Conservation (phyloP, 2,329 filamentous ascomycete genomes). For the Colletotrichum karsti region DNA sequence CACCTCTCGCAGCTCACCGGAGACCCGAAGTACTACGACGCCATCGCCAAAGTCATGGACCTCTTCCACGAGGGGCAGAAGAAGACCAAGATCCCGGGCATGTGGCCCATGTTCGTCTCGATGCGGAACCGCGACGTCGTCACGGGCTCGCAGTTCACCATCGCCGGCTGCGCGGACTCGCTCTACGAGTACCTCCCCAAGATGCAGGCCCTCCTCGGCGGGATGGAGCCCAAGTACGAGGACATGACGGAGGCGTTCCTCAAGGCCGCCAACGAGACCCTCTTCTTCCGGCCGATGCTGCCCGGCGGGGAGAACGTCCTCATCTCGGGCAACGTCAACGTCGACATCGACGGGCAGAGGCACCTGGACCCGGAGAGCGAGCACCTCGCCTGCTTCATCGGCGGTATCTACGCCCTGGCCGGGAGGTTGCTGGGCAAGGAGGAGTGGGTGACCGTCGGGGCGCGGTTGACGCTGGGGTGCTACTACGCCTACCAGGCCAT, state of each 20-base stretch:
- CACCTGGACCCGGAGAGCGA: slow-evolving; percentile 45
- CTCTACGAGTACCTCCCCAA: slow-evolving; percentile 52
- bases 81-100: slow-evolving; percentile 72
- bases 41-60: slow-evolving; percentile 73
- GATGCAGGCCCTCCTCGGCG: slow-evolving; percentile 65
- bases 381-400: slow-evolving; percentile 60
- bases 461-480: slow-evolving; percentile 58
- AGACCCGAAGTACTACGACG: slow-evolving; percentile 78
- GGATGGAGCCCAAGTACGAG: slow-evolving; percentile 62
- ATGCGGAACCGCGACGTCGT: slow-evolving; percentile 57
- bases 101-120: slow-evolving; percentile 76
- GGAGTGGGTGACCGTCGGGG: slow-evolving; percentile 51
- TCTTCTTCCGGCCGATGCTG: slow-evolving; percentile 69
- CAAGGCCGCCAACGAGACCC: slow-evolving; percentile 60
- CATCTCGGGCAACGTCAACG: slow-evolving; percentile 52
- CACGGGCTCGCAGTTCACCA: slow-evolving; percentile 39
- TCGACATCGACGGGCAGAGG: slow-evolving; percentile 24
- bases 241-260: slow-evolving; percentile 65
- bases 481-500: slow-evolving; percentile 58
- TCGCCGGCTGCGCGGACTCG: slow-evolving; percentile 51
- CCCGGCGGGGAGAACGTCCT: slow-evolving; percentile 62
- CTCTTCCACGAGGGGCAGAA: slow-evolving; percentile 72
- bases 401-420: slow-evolving; percentile 59
- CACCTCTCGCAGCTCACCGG: slow-evolving; percentile 77
- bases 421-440: slow-evolving; percentile 50